Percentiles rank a stretch among this genome's conserved stretches.
phyloP scores from a whole-genome alignment of 2,329 filamentous ascomycete species.

The Penicillium crustosum region DNA sequence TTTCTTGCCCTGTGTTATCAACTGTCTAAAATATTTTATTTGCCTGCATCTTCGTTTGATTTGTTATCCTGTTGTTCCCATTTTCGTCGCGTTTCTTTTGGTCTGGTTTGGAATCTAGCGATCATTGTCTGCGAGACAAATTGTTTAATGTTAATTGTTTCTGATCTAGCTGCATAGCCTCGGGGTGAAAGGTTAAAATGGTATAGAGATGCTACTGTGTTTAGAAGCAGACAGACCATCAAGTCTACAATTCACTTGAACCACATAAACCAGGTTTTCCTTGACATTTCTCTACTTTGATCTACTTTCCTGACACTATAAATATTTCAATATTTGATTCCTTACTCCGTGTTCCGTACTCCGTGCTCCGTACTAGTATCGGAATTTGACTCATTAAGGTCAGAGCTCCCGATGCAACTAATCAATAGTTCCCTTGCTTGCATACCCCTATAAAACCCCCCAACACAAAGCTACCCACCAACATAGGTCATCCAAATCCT shows the following conservation, averaged over 20 bases:
- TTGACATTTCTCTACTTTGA: background rate
- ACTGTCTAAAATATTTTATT: background rate
- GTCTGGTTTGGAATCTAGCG: slow-evolving; percentile 3
- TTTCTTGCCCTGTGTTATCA: slow-evolving; percentile 6
- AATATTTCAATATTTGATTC: background rate
- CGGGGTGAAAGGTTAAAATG: slow-evolving; percentile 1
- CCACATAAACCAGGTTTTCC: background rate
- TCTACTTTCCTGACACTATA: background rate
- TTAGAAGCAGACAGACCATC: background rate
- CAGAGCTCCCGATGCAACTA: slow-evolving; percentile 1
- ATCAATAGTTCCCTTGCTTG: slow-evolving; percentile 1
- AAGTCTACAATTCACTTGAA: background rate
- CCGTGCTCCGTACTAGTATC: background rate
- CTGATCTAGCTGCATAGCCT: slow-evolving; percentile 3
- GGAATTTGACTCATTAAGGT: background rate
- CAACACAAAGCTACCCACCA: background rate
- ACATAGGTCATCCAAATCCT: background rate
- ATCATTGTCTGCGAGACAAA: slow-evolving; percentile 3
- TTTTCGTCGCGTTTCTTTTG: slow-evolving; percentile 1
- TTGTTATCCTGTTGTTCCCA: background rate
- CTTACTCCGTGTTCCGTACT: background rate
- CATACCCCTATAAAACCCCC: background rate
- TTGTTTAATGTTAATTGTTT: slow-evolving; percentile 13
- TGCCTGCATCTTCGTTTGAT: background rate
- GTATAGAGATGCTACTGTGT: background rate